Percentiles rank a stretch among this genome's conserved stretches.
phyloP scores from a whole-genome alignment of 495 filamentous ascomycete genomes.

The Hypoxylon trugodes region DNA sequence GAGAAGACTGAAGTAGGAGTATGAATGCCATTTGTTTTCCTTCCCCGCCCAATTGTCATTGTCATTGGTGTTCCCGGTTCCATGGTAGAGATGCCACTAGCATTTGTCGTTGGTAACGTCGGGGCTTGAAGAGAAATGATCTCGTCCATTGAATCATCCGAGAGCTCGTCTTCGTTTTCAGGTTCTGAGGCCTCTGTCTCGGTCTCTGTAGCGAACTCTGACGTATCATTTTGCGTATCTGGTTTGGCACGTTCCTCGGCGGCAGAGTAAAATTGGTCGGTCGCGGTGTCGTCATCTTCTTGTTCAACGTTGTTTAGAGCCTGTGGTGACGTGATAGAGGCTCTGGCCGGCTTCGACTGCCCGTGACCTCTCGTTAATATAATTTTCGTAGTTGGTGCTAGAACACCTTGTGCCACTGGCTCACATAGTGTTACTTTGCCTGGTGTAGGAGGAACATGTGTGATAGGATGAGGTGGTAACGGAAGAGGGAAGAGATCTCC shows the following conservation, averaged over 20 bases:
- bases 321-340: slow-evolving; percentile 41
- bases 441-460: slow-evolving; percentile 82
- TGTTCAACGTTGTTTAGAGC: slow-evolving; percentile 69
- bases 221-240: slow-evolving; percentile 50
- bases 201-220: slow-evolving; percentile 59
- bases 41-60: slow-evolving; percentile 64
- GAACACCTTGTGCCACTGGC: slow-evolving; percentile 83
- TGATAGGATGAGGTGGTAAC: slow-evolving; percentile 86
- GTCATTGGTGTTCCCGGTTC: slow-evolving; percentile 77
- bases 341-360: slow-evolving; percentile 53
- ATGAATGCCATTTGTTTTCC: slow-evolving; percentile 70
- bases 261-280: slow-evolving; percentile 89
- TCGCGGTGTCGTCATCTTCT: slow-evolving; percentile 80
- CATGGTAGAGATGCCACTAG: slow-evolving; percentile 74
- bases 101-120: slow-evolving; percentile 70
- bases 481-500: slow-evolving; percentile 87
- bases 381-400: slow-evolving; percentile 73
- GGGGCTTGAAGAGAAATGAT: slow-evolving; percentile 87
- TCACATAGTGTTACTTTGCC: slow-evolving; percentile 80
- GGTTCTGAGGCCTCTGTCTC: slow-evolving; percentile 67
- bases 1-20: slow-evolving; percentile 88
- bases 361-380: slow-evolving; percentile 68
- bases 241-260: slow-evolving; percentile 72
- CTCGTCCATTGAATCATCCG: slow-evolving; percentile 80
- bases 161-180: slow-evolving; percentile 70